Evolutionary conservation across 2,329 filamentous ascomycete genomes (phyloP).

Genomic region (Coleophoma eucalyptorum): DNA sequence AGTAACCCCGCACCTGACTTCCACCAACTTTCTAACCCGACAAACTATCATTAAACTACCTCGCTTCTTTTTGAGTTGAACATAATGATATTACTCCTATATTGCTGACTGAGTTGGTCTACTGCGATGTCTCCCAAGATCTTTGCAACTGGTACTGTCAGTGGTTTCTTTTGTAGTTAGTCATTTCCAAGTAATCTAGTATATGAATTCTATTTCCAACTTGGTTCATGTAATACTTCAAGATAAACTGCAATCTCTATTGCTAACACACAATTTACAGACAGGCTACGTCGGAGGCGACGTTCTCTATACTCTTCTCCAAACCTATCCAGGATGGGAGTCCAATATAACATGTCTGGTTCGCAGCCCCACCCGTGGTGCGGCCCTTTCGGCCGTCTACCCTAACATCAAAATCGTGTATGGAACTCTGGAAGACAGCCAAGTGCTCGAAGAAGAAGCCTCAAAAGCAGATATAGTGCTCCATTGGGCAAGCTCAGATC

Average conservation of each 20-base stretch:
- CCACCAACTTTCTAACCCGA: no score
- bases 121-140: constrained; percentile 2
- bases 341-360: constrained; percentile 6
- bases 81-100: no score
- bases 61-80: no score
- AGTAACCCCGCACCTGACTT: no score
- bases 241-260: background rate
- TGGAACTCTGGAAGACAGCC: constrained; percentile 25
- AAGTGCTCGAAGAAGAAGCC: constrained; percentile 24
- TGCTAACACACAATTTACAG: constrained; percentile 1
- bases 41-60: no score
- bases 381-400: constrained; percentile 19
- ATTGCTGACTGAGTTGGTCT: no score
- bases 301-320: constrained; percentile 5
- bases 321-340: constrained; percentile 4
- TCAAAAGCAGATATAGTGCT: constrained; percentile 30
- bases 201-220: no score
- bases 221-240: no score
- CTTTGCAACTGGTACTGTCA: background rate
- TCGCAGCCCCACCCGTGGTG: constrained; percentile 16
- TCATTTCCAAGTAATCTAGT: background rate
- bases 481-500: constrained; percentile 33
- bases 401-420: constrained; percentile 22
- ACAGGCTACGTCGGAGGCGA: constrained; percentile 14
- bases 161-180: background rate